phyloP scores from a whole-genome alignment of 148 eudicot species.

The Polygonum aviculare region DNA sequence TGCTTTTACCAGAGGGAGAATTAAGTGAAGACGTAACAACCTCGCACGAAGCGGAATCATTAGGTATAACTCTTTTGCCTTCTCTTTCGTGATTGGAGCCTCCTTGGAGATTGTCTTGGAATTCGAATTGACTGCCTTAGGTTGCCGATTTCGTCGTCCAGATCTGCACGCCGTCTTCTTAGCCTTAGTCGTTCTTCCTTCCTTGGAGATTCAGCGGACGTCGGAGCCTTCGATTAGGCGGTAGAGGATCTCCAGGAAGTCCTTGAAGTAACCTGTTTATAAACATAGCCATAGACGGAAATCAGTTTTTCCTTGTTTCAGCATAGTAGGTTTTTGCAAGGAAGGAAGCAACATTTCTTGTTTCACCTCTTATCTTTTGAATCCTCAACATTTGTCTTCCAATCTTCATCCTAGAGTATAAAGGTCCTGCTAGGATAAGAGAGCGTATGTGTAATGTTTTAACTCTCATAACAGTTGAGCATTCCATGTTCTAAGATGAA shows the following conservation, averaged over 20 bases:
- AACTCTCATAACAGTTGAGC: conserved; percentile 57
- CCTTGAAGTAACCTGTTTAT: conserved; percentile 18
- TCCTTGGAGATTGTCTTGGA: background rate
- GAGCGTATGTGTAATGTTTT: conserved; percentile 85
- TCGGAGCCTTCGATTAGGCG: conserved; percentile 16
- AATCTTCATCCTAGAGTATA: no score
- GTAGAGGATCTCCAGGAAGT: conserved; percentile 18
- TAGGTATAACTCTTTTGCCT: background rate
- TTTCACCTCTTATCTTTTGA: no score
- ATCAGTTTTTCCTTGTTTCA: no score
- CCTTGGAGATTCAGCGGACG: background rate
- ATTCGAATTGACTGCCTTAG: background rate
- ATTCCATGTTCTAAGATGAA: conserved; percentile 72
- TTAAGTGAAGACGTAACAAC: no score
- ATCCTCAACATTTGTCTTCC: no score
- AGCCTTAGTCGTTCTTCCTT: conserved; percentile 2
- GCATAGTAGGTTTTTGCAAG: no score
- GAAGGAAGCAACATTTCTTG: no score
- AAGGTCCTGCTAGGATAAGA: no score
- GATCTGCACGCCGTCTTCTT: background rate
- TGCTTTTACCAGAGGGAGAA: conserved; percentile 50
- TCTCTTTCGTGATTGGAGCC: conserved; percentile 5
- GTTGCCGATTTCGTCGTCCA: background rate
- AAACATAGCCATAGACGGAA: no score
- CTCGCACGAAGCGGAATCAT: no score